A percentile compares a stretch with the other conserved stretches of the same genome.
Evolutionary conservation across 768 basidiomycete genomes (phyloP).

Genomic region (Mycena vitilis): DNA sequence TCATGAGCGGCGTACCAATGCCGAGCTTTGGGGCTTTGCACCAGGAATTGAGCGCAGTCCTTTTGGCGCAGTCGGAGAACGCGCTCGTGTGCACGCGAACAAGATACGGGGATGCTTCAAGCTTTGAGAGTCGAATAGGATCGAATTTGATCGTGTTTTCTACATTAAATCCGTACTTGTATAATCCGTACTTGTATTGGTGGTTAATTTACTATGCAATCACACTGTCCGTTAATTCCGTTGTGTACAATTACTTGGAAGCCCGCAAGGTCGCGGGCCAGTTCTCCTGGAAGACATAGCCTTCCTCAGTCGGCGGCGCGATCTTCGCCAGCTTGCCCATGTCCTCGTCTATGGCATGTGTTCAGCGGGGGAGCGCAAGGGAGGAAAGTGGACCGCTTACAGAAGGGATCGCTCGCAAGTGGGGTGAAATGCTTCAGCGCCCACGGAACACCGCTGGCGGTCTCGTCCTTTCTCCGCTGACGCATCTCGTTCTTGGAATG

Average conservation of each 20-base stretch:
- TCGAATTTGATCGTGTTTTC: no score
- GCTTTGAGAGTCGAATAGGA: no score
- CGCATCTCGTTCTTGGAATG: constrained; percentile 86
- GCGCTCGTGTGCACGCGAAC: no score
- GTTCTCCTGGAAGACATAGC: constrained; percentile 77
- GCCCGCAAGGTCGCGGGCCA: constrained; percentile 49
- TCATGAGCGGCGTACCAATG: no score
- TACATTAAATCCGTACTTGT: no score
- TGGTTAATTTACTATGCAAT: constrained; percentile 5
- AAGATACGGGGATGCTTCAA: no score
- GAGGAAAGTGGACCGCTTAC: constrained; percentile 54
- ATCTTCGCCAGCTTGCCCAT: constrained; percentile 73
- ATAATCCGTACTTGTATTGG: no score
- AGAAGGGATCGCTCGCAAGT: constrained; percentile 77
- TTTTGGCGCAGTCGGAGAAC: no score
- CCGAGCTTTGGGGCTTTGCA: no score
- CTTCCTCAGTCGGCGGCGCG: constrained; percentile 78
- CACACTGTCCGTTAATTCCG: background rate
- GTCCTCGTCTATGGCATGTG: constrained; percentile 63
- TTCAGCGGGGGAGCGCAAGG: background rate
- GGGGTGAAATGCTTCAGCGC: constrained; percentile 80
- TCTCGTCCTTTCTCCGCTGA: constrained; percentile 87
- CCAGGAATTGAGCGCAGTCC: no score
- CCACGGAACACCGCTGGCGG: constrained; percentile 79
- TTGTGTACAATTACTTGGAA: background rate